phyloP scores from a whole-genome alignment of 495 filamentous ascomycete genomes.

The Trichoderma asperelloides region DNA sequence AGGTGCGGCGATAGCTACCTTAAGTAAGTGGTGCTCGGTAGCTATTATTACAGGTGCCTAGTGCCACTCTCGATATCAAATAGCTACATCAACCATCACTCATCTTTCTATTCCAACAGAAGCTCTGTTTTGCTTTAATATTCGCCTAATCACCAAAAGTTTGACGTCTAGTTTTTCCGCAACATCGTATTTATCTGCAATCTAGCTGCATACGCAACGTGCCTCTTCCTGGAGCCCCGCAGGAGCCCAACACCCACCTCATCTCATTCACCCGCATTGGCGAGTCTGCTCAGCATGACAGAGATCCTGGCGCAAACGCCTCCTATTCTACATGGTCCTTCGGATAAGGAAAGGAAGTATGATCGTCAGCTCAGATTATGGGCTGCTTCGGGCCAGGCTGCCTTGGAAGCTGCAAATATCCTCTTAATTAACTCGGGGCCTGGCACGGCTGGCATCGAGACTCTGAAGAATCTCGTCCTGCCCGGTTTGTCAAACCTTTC shows the following conservation, averaged over 20 bases:
- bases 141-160: neutral
- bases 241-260: neutral
- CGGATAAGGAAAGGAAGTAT: conserved; percentile 88
- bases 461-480: conserved; percentile 91
- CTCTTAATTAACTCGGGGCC: conserved; percentile 77
- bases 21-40: neutral
- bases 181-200: neutral
- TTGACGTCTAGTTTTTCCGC: neutral
- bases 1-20: neutral
- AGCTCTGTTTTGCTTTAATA: neutral
- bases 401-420: conserved; percentile 81
- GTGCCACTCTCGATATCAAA: neutral
- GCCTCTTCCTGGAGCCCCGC: neutral
- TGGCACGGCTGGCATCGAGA: conserved; percentile 80
- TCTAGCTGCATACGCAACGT: neutral
- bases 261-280: neutral
- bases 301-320: conserved; percentile 42
- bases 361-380: conserved; percentile 92
- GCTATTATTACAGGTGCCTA: neutral
- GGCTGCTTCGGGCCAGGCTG: conserved; percentile 86
- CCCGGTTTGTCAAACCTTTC: conserved; percentile 44
- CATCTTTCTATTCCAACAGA: neutral
- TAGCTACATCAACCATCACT: neutral
- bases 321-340: conserved; percentile 51
- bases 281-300: conserved; percentile 28